These are phyloP conservation scores for Blepharisma japonicum DNA, from an alignment of 73 alveolate species.

Conservation along the genomic window DNA sequence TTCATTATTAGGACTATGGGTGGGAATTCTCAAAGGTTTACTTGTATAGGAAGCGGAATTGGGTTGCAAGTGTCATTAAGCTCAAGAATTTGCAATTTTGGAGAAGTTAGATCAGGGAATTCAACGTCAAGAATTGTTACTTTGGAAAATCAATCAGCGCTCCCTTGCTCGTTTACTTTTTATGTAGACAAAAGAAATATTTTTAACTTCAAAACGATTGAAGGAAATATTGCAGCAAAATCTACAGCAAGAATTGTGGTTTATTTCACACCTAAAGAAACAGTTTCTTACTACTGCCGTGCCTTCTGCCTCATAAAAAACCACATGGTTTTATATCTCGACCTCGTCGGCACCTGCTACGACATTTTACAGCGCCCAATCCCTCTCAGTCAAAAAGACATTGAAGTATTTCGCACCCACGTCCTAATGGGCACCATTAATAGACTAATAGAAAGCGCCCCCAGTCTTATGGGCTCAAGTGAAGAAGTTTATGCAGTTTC, in stretches of 20 bases:
- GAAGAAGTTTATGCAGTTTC: slow-evolving; percentile 38
- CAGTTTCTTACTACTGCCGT: slow-evolving; percentile 90
- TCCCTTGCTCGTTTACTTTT: slow-evolving; percentile 86
- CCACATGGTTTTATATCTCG: slow-evolving; percentile 85
- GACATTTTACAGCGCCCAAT: slow-evolving; percentile 89
- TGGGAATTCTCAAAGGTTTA: slow-evolving; percentile 87
- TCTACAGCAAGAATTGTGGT: slow-evolving; percentile 84
- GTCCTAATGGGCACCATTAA: slow-evolving; percentile 84
- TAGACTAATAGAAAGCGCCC: slow-evolving; percentile 38
- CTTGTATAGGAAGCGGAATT: slow-evolving; percentile 84
- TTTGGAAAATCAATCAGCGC: slow-evolving; percentile 87
- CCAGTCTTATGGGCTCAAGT: slow-evolving; percentile 14
- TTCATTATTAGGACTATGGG: slow-evolving; percentile 81
- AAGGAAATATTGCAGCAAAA: slow-evolving; percentile 84
- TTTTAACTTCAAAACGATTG: slow-evolving; percentile 75
- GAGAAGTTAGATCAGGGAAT: slow-evolving; percentile 85
- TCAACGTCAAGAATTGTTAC: slow-evolving; percentile 89
- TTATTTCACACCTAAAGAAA: slow-evolving; percentile 87
- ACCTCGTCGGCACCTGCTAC: slow-evolving; percentile 94
- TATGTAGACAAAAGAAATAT: slow-evolving; percentile 73
- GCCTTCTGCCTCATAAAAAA: slow-evolving; percentile 84
- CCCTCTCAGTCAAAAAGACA: slow-evolving; percentile 89
- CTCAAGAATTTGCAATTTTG: slow-evolving; percentile 85
- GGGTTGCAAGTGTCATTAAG: slow-evolving; percentile 81
- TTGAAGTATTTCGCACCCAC: slow-evolving; percentile 90